Base-by-base conservation (phyloP, 768 basidiomycete species). In the Pluteus cervinus region DNA sequence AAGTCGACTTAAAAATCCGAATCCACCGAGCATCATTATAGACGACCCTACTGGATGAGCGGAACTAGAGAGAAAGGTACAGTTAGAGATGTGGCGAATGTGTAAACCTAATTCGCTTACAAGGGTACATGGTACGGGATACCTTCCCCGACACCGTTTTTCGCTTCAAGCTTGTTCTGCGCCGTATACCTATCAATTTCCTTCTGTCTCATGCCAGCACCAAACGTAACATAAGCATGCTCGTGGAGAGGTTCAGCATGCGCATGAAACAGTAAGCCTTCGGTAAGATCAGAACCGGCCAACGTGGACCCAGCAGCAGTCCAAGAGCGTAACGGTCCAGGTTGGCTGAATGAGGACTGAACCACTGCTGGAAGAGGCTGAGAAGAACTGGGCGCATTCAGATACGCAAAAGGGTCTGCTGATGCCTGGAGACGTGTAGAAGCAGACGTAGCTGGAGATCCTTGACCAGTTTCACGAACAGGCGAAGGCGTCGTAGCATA, bases 111-210 rank as follows among this genome's bases (percentile, higher is more conserved):
- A 32, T 12, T n/a, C n/a, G 63, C 79, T 59, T 49, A 85, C 82
- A 83, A 80, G 2, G 86, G 87, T 21, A 88, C 68, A 56, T 88
- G 83, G 53, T 89, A 89, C 4, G 87, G 83, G 45, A 89, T 75
- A 7, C 62, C 63, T 36, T 73, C 71, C 18, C 61, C 65, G 38
- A 57, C 60, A 7, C 75, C 78, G 2, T 63, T 55, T 24, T 58
- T 67, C 0, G 70, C 83, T 48, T 75, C 75, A 30, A 90, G 58
- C 23, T 76, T 81, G 49, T 86, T 65, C 29, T 68, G 68, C 0
- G 86, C 79, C 0, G 82, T 86, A 54, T 69, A 86, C 10, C 69
- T 68, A 51, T 94, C 91, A 29, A 94, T 68, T 43, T 89, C 79
- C 53, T 89, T 90, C 57, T 92, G 88, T 20, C 75, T 66, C 66